Evolutionary conservation across 768 basidiomycete species (phyloP).

Genomic region (Suillus cothurnatus): DNA sequence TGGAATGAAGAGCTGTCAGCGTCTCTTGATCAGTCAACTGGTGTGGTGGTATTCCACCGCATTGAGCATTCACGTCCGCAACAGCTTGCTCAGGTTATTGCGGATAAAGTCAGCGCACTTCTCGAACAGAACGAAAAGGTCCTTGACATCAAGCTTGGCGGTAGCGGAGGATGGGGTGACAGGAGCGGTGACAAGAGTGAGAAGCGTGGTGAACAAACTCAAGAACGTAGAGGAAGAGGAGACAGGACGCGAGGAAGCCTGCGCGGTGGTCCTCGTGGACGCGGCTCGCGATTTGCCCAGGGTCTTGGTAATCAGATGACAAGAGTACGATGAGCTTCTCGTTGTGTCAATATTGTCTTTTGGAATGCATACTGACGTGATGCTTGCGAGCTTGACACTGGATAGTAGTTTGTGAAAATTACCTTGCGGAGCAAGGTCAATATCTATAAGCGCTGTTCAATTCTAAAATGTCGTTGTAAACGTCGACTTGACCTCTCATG

Average conservation of each 20-base stretch:
- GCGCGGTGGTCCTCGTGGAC: conserved; percentile 67
- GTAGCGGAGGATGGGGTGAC: conserved; percentile 62
- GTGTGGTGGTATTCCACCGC: conserved; percentile 92
- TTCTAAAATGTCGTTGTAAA: too few relatives aligned
- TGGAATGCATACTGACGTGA: background rate
- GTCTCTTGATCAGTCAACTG: conserved; percentile 88
- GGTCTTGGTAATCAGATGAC: conserved; percentile 83
- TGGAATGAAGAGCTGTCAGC: conserved; percentile 96
- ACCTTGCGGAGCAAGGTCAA: too few relatives aligned
- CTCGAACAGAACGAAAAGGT: conserved; percentile 93
- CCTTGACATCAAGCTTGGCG: conserved; percentile 82
- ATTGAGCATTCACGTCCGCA: conserved; percentile 87
- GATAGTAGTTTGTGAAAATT: too few relatives aligned
- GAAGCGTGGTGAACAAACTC: conserved; percentile 59
- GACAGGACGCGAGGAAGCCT: conserved; percentile 53
- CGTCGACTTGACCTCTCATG: too few relatives aligned
- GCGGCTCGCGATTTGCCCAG: conserved; percentile 82
- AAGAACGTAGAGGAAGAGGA: conserved; percentile 75
- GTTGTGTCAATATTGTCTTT: background rate
- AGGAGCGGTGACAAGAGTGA: conserved; percentile 28
- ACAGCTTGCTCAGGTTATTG: conserved; percentile 84
- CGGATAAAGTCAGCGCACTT: conserved; percentile 84
- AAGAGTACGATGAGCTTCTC: conserved; percentile 17
- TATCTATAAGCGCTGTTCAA: too few relatives aligned
- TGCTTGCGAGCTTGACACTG: background rate